Base-by-base conservation (phyloP, 495 filamentous ascomycete species). In the Lophium mytilinum region DNA sequence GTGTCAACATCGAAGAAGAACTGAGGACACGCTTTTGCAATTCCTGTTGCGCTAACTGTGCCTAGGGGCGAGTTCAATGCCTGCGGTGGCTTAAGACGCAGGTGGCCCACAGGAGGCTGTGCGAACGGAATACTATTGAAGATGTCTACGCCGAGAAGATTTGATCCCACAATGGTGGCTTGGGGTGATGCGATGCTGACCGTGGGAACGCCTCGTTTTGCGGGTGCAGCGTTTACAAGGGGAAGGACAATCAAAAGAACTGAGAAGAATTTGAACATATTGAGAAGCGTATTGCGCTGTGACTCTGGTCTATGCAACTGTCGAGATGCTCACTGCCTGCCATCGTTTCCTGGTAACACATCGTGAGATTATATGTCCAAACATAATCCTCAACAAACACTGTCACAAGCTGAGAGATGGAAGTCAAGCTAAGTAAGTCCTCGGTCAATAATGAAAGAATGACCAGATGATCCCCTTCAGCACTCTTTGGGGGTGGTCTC, bases 91-190 rank as follows among this genome's bases (percentile, higher is more conserved):
- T 80, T 83, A 51, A 88, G 75, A 3, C 84, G 78, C 36, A 83
- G 73, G 0, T 69, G 57, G 0, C 79, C 82, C 1, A 72, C 75
- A 2, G 84, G 83, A 7, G 78, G 73, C 53, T 83, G 71, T 11
- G 83, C 83, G 62, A 81, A 87, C 1, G 84, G 84, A 14, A 88
- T 82, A 5, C 79, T 82, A 53, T 79, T 78, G 65, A 84, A 87
- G 18, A 52, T 57, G 9, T 71, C 69, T 19, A 71, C 58, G 12
- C 33, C 56, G 8, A 46, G 8, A 30, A 14, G 21, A 7, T 45
- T 39, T 17, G 47, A 58, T 11, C 66, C 65, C 41, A 63, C 37
- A 15, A 66, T 43, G 9, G 65, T 68, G 15, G 65, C 65, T 17
- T 17, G 50, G 1, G 65, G 65, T 14, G 60, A 57, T 18, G 66